These are phyloP conservation scores for Xenoacremonium recifei DNA, from an alignment of 2,329 filamentous ascomycete genomes.

Conservation along the genomic window DNA sequence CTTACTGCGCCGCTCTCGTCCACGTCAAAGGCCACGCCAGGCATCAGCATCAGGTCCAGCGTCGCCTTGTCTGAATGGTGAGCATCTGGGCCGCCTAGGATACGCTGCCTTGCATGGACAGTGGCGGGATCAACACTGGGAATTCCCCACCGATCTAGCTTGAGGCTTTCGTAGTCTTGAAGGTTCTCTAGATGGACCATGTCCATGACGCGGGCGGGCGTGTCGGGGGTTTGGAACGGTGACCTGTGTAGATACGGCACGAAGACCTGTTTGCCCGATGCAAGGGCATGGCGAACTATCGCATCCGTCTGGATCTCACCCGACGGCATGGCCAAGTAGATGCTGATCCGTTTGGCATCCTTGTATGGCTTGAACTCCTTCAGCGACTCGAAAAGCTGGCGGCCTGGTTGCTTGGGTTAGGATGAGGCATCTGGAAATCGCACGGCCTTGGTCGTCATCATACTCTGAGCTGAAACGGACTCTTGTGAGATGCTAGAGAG, in stretches of 20 bases:
- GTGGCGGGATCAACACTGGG: conserved; percentile 73
- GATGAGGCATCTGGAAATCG: conserved; percentile 1
- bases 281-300: conserved; percentile 79
- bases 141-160: conserved; percentile 88
- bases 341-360: conserved; percentile 70
- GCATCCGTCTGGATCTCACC: conserved; percentile 81
- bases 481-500: conserved; percentile 63
- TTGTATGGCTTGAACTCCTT: conserved; percentile 70
- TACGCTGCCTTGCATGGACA: conserved; percentile 65
- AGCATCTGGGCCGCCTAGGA: conserved; percentile 62
- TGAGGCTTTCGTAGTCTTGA: conserved; percentile 74
- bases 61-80: conserved; percentile 42
- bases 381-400: conserved; percentile 62
- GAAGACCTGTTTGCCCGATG: conserved; percentile 78
- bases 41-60: conserved; percentile 86
- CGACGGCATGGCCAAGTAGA: conserved; percentile 91
- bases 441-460: conserved; percentile 30
- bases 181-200: conserved; percentile 80
- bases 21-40: conserved; percentile 86
- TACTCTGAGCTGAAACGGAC: conserved; percentile 69
- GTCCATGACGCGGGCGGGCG: conserved; percentile 77
- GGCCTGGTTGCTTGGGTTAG: conserved; percentile 48
- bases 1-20: conserved; percentile 57
- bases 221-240: conserved; percentile 42
- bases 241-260: conserved; percentile 82